Evolutionary conservation across 2,329 filamentous ascomycete species (phyloP).

Genomic region (Hypoxylon sp.): DNA sequence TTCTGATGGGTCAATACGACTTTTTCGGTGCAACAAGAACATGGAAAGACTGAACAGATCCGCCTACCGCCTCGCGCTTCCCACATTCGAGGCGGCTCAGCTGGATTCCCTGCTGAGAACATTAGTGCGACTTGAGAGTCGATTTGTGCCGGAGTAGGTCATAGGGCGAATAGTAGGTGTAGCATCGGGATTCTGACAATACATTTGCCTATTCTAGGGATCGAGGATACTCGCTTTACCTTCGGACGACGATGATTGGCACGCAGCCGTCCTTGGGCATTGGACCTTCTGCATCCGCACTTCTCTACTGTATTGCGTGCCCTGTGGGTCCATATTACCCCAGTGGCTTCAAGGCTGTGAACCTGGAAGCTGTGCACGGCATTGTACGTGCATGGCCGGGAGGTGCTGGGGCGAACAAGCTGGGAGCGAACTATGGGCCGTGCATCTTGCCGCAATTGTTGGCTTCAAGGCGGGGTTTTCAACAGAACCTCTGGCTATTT

Average conservation of each 20-base stretch:
- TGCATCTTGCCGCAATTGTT: conserved; percentile 98
- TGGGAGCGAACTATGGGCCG: conserved; percentile 98
- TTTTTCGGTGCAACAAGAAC: conserved; percentile 96
- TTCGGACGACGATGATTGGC: conserved; percentile 96
- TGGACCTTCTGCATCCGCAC: conserved; percentile 86
- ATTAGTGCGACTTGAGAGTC: conserved; percentile 83
- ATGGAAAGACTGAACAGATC: conserved; percentile 96
- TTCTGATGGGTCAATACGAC: conserved; percentile 78
- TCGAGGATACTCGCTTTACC: conserved; percentile 94
- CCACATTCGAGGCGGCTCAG: conserved; percentile 80
- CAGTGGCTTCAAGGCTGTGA: conserved; percentile 97
- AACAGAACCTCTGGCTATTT: conserved; percentile 99
- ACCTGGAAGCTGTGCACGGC: conserved; percentile 95
- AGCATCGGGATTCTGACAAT: too few relatives aligned
- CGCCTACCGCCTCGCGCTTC: conserved; percentile 89
- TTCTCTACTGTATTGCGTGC: conserved; percentile 94
- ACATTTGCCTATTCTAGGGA: too few relatives aligned
- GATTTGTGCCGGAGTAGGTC: conserved; percentile 89
- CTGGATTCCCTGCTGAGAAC: conserved; percentile 85
- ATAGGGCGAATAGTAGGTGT: too few relatives aligned
- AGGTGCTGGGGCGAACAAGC: conserved; percentile 97
- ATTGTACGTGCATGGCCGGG: conserved; percentile 98
- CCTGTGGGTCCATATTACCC: conserved; percentile 98
- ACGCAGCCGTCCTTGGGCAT: conserved; percentile 96
- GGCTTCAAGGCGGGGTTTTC: conserved; percentile 90